These are phyloP conservation scores for Novymonas esmeraldas DNA, from an alignment of 208 protist species.

Conservation along the genomic window DNA sequence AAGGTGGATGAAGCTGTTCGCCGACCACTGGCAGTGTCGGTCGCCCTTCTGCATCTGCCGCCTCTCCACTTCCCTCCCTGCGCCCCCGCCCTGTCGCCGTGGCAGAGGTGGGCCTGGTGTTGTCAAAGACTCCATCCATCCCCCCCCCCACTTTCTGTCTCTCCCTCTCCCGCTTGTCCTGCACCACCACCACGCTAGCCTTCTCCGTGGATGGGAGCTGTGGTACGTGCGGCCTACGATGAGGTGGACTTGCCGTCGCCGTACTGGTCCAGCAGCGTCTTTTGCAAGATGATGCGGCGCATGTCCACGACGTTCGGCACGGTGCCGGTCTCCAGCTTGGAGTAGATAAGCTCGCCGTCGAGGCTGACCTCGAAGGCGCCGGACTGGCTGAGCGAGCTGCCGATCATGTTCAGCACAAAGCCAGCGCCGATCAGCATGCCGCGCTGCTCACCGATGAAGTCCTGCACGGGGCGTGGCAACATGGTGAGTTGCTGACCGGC, in stretches of 20 bases:
- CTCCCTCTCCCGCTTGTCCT: no score
- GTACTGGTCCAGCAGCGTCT: slow-evolving; percentile 44
- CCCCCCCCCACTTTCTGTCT: no score
- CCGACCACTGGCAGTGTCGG: no score
- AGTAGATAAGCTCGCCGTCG: slow-evolving; percentile 65
- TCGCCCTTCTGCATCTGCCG: no score
- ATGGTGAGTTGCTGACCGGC: slow-evolving; percentile 33
- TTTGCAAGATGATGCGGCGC: slow-evolving; percentile 35
- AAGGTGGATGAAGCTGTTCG: no score
- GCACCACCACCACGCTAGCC: no score
- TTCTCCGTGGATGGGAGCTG: no score
- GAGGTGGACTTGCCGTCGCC: slow-evolving; percentile 6
- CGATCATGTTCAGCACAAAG: slow-evolving; percentile 68
- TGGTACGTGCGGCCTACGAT: no score
- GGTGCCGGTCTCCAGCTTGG: slow-evolving; percentile 53
- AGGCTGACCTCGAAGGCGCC: slow-evolving; percentile 79
- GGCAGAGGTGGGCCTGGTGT: no score
- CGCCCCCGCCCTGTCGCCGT: no score
- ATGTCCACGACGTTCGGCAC: slow-evolving; percentile 36
- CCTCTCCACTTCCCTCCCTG: no score
- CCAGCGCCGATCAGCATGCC: slow-evolving; percentile 50
- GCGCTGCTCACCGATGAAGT: slow-evolving; percentile 42
- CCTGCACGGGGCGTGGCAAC: slow-evolving; percentile 34
- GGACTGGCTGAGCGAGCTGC: slow-evolving; percentile 41
- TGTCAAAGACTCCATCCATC: no score